Evolutionary conservation across 225 moss, liverwort and hornwort species (phyloP).

Genomic region (Marchantia polymorpha): DNA sequence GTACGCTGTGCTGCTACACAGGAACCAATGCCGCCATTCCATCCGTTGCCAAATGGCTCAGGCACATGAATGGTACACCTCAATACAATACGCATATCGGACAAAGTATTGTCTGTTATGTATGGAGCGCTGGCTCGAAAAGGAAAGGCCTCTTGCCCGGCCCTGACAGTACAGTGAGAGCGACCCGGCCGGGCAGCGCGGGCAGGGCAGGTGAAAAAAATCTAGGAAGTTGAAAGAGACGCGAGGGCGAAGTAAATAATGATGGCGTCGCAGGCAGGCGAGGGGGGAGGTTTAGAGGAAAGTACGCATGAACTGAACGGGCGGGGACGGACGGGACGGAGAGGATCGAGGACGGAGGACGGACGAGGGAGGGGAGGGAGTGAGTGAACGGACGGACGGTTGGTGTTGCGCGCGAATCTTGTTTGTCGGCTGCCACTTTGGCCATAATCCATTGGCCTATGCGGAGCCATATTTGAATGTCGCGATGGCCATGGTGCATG

Average conservation of each 20-base stretch:
- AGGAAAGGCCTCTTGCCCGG: not conserved
- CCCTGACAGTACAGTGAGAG: not conserved
- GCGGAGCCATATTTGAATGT: not conserved
- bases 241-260: not conserved
- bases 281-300: not conserved
- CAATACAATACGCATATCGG: not conserved
- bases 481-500: not conserved
- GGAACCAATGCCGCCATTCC: not conserved
- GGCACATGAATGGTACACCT: not conserved
- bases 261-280: not conserved
- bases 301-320: slow-evolving; percentile 11
- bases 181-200: not conserved
- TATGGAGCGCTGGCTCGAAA: not conserved
- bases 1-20: not conserved
- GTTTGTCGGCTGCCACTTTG: slow-evolving; percentile 35
- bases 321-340: not conserved
- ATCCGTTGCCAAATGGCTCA: not conserved
- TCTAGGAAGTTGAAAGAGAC: not conserved
- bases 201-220: not conserved
- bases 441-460: slow-evolving; percentile 10
- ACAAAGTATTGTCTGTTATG: too few species aligned
- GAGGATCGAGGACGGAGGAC: not conserved
- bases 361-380: too few species aligned
- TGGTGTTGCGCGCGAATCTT: slow-evolving; percentile 40
- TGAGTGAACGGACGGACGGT: slow-evolving; percentile 25